Percentiles rank a stretch among this genome's conserved stretches.
Evolutionary conservation across 352 stramenopile genomes (phyloP).

Genomic region (Nannochloropsis limnetica): DNA sequence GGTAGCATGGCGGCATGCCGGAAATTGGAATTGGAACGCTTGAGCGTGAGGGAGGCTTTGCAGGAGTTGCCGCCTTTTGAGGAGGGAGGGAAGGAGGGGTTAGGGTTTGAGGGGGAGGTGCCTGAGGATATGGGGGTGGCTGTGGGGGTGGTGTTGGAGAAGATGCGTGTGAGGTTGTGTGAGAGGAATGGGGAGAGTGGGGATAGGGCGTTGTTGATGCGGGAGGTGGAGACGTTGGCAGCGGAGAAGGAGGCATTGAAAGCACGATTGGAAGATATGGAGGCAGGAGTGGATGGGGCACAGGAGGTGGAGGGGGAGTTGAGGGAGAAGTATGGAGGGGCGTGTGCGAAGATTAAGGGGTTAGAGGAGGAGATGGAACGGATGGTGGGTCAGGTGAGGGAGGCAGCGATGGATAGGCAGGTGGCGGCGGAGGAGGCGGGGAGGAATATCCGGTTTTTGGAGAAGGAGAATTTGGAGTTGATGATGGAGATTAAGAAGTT

Average conservation of each 20-base stretch:
- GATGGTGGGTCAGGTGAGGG: constrained; percentile 32
- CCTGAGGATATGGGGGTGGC: constrained; percentile 16
- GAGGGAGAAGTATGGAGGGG: constrained; percentile 19
- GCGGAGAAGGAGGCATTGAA: constrained; percentile 35
- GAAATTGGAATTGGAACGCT: neutral
- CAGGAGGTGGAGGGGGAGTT: constrained; percentile 37
- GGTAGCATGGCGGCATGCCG: constrained; percentile 37
- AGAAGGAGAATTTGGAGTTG: constrained; percentile 45
- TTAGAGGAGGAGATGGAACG: constrained; percentile 27
- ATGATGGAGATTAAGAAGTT: constrained; percentile 45
- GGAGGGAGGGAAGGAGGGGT: neutral
- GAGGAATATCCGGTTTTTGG: constrained; percentile 43
- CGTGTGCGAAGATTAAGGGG: neutral
- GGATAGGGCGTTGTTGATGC: neutral
- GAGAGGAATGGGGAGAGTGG: neutral
- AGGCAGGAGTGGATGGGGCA: neutral
- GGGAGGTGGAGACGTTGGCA: neutral
- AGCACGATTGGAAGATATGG: constrained; percentile 35
- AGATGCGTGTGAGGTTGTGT: neutral
- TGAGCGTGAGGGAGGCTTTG: constrained; percentile 32
- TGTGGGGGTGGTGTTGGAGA: neutral
- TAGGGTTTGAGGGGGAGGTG: neutral
- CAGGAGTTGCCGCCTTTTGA: neutral
- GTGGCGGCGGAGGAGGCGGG: constrained; percentile 40
- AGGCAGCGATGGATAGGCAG: constrained; percentile 37